phyloP scores from a whole-genome alignment of 2,329 filamentous ascomycete genomes.

The Fusarium ambrosium region DNA sequence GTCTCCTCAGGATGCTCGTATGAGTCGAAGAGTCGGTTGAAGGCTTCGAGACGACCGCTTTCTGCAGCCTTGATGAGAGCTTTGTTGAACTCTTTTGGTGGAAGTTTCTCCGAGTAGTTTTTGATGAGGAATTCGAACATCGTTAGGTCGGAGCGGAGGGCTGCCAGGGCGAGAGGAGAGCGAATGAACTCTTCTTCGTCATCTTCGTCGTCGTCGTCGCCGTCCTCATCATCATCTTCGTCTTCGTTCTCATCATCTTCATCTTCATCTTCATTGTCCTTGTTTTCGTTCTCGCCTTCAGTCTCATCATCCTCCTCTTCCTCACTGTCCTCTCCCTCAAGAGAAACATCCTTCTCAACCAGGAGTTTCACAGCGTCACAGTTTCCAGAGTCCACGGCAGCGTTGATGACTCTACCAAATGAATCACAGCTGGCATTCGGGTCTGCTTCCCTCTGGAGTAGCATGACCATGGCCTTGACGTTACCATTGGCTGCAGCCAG shows the following conservation, averaged over 20 bases:
- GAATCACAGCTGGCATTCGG: slow-evolving; percentile 49
- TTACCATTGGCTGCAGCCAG: slow-evolving; percentile 56
- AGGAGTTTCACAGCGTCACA: slow-evolving; percentile 56
- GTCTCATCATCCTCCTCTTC: slow-evolving; percentile 11
- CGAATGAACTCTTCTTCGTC: slow-evolving; percentile 36
- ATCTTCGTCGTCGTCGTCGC: background rate
- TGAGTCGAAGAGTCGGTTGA: slow-evolving; percentile 53
- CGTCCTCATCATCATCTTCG: background rate
- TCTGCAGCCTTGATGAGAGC: slow-evolving; percentile 56
- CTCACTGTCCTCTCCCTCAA: slow-evolving; percentile 40
- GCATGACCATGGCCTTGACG: slow-evolving; percentile 56
- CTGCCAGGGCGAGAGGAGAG: slow-evolving; percentile 55
- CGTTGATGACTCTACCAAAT: slow-evolving; percentile 55
- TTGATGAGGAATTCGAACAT: slow-evolving; percentile 59
- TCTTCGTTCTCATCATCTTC: background rate
- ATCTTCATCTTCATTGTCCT: slow-evolving; percentile 25
- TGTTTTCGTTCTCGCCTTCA: background rate
- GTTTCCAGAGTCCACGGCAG: slow-evolving; percentile 58
- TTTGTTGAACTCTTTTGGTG: slow-evolving; percentile 55
- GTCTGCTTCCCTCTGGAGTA: slow-evolving; percentile 54
- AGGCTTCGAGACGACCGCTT: slow-evolving; percentile 55
- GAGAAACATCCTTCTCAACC: slow-evolving; percentile 54
- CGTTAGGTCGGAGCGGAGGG: slow-evolving; percentile 53
- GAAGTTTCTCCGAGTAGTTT: slow-evolving; percentile 56
- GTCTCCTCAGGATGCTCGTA: slow-evolving; percentile 50